Conservation (phyloP, 148 eudicot species). For the Drosera capensis region DNA sequence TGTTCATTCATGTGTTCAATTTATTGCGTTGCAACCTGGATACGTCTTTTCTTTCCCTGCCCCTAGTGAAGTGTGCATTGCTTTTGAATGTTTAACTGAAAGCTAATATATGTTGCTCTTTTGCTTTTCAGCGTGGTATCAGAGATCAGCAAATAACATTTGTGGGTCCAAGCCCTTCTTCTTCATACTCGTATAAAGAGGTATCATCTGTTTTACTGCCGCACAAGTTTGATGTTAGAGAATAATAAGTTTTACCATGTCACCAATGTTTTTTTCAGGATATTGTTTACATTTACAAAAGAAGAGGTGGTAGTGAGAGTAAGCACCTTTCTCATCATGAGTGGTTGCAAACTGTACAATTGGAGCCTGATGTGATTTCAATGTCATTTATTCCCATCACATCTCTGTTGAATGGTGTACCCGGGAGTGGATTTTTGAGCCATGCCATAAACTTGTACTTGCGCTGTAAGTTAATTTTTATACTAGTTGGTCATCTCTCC, state of each 20-base stretch:
- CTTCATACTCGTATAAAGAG: constrained; percentile 85
- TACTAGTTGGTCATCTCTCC: no score
- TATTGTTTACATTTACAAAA: constrained; percentile 64
- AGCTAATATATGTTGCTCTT: neutral
- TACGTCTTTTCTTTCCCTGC: no score
- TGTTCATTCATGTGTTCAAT: no score
- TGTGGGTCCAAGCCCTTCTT: constrained; percentile 62
- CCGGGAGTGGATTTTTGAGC: constrained; percentile 93
- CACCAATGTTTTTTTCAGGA: constrained; percentile 38
- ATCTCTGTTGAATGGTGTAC: constrained; percentile 80
- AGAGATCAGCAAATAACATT: constrained; percentile 71
- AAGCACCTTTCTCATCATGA: constrained; percentile 62
- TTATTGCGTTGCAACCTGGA: no score
- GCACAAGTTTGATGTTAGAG: no score
- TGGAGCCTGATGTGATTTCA: constrained; percentile 75
- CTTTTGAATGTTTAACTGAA: neutral
- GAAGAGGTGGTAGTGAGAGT: constrained; percentile 84
- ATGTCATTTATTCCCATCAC: constrained; percentile 92
- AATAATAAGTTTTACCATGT: neutral
- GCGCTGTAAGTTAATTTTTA: constrained; percentile 45
- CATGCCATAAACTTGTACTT: constrained; percentile 93
- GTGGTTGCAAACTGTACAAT: constrained; percentile 87
- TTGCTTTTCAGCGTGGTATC: constrained; percentile 37
- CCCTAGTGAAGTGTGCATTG: no score
- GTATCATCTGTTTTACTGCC: no score